These are phyloP conservation scores for Russula sp. DNA, from an alignment of 768 basidiomycete genomes.

Conservation along the genomic window DNA sequence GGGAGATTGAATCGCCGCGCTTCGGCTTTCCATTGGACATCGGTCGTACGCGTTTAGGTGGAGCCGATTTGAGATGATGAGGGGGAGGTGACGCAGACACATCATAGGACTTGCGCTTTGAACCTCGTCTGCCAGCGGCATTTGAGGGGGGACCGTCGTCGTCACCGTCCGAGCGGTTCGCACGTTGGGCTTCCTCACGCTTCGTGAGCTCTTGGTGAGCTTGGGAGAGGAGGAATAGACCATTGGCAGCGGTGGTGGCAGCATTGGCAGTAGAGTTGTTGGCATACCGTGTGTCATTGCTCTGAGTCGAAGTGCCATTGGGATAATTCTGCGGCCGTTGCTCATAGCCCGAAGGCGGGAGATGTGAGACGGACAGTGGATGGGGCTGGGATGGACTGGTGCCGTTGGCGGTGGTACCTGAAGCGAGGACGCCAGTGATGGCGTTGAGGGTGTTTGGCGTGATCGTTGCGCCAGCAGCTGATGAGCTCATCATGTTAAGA, in stretches of 20 bases:
- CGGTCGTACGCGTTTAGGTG: constrained; percentile 36
- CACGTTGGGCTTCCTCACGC: constrained; percentile 80
- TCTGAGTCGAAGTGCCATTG: constrained; percentile 16
- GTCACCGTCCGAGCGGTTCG: constrained; percentile 33
- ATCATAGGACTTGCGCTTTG: constrained; percentile 67
- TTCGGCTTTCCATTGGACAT: constrained; percentile 24
- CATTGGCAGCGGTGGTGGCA: constrained; percentile 75
- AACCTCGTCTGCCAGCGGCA: constrained; percentile 44
- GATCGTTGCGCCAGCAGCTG: constrained; percentile 41
- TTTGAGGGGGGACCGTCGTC: constrained; percentile 28
- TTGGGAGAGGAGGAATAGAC: constrained; percentile 88
- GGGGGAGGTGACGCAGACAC: constrained; percentile 30
- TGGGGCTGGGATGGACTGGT: constrained; percentile 51
- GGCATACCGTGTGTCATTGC: constrained; percentile 28
- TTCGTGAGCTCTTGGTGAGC: constrained; percentile 96
- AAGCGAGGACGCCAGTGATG: constrained; percentile 68
- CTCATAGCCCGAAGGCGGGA: constrained; percentile 23
- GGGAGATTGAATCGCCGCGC: constrained; percentile 27
- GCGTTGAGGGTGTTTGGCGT: constrained; percentile 68
- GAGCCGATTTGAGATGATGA: constrained; percentile 11
- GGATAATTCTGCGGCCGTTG: constrained; percentile 23
- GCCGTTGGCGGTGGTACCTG: constrained; percentile 46
- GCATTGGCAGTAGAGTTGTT: constrained; percentile 45
- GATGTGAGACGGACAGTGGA: constrained; percentile 34
- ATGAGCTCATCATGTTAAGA: constrained; percentile 76